These are phyloP conservation scores for Lactuca saligna DNA, from an alignment of 129 eudicot genomes.

Conservation along the genomic window DNA sequence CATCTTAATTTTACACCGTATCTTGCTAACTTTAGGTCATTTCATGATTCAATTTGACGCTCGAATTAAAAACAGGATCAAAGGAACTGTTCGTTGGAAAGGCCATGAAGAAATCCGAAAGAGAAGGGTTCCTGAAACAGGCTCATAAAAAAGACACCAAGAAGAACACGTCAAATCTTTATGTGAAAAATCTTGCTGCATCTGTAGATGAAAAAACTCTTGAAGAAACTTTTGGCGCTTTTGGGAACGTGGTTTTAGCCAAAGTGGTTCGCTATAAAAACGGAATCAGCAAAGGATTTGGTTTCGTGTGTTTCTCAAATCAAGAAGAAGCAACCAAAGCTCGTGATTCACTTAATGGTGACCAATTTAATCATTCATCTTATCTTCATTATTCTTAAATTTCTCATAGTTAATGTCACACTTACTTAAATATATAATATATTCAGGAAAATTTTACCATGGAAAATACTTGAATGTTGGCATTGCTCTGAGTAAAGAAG, in stretches of 20 bases:
- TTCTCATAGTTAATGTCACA: neutral
- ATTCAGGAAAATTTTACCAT: conserved; percentile 34
- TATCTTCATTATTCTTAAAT: conserved; percentile 5
- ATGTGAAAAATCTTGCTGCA: conserved; percentile 36
- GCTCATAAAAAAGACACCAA: conserved; percentile 12
- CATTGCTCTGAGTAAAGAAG: conserved; percentile 36
- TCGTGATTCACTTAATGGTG: conserved; percentile 44
- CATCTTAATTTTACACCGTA: neutral
- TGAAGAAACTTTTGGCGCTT: conserved; percentile 36
- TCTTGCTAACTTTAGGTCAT: conserved; percentile 4
- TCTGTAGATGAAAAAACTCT: conserved; percentile 38
- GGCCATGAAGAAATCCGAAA: conserved; percentile 49
- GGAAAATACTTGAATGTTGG: conserved; percentile 37
- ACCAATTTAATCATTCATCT: neutral
- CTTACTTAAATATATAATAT: neutral
- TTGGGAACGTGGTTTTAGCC: conserved; percentile 36
- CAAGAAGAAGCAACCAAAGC: conserved; percentile 45
- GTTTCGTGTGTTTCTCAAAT: conserved; percentile 45
- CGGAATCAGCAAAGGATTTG: conserved; percentile 53
- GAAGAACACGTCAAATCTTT: conserved; percentile 27
- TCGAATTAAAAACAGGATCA: conserved; percentile 35
- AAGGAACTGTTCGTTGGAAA: conserved; percentile 46
- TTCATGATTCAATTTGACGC: neutral
- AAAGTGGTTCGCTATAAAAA: conserved; percentile 38
- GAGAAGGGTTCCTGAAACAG: conserved; percentile 26